Percentiles rank a stretch among this genome's conserved stretches.
Conservation (phyloP, 129 eudicot species). For the Cynara cardunculus region DNA sequence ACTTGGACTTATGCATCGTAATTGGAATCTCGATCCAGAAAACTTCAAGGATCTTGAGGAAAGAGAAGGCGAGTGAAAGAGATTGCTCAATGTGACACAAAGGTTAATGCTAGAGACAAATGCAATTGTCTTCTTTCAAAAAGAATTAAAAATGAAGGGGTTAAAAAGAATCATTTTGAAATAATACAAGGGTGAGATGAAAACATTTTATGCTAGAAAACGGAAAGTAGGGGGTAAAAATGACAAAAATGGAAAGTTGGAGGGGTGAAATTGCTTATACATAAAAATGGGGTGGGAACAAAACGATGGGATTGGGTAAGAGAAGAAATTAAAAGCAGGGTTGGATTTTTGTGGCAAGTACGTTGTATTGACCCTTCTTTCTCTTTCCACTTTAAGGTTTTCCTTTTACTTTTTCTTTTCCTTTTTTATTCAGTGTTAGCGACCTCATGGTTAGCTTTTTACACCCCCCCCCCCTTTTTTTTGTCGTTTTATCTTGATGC, state of each 20-base stretch:
- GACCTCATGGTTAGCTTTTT: background rate
- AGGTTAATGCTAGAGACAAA: background rate
- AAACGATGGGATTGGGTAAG: slow-evolving; percentile 33
- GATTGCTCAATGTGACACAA: background rate
- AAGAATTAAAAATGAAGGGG: background rate
- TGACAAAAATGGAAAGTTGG: background rate
- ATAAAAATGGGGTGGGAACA: slow-evolving; percentile 16
- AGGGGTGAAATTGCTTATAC: slow-evolving; percentile 24
- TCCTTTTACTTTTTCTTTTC: background rate
- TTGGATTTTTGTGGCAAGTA: slow-evolving; percentile 34
- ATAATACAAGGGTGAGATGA: background rate
- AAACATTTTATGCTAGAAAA: background rate
- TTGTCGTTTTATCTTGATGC: slow-evolving; percentile 16
- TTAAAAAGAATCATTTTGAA: background rate
- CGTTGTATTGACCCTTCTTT: slow-evolving; percentile 29
- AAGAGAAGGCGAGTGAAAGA: background rate
- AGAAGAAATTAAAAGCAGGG: slow-evolving; percentile 23
- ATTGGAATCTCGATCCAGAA: background rate
- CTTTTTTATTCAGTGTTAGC: background rate
- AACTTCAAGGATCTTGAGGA: background rate
- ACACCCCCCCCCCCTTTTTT: background rate
- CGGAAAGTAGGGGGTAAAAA: background rate
- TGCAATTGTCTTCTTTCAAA: background rate
- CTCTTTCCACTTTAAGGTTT: slow-evolving; percentile 27
- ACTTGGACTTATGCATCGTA: background rate